phyloP scores from a whole-genome alignment of 2,329 filamentous ascomycete genomes.

The Fusarium denticulatum region DNA sequence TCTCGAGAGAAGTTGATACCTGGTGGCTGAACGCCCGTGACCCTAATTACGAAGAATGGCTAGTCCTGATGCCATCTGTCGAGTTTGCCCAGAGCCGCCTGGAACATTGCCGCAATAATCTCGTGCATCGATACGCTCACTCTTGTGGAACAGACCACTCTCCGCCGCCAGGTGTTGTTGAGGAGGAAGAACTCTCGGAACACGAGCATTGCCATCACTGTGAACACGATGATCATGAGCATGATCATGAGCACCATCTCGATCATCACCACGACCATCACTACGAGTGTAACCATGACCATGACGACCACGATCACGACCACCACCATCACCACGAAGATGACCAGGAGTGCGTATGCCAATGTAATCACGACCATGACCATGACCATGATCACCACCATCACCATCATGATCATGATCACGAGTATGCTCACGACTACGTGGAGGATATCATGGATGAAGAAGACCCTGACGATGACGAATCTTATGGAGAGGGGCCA shows the following conservation, averaged over 20 bases:
- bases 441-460: constrained; percentile 69
- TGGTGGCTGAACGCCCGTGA: constrained; percentile 72
- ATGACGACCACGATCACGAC: constrained; percentile 40
- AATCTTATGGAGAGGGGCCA: constrained; percentile 81
- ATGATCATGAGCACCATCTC: not conserved
- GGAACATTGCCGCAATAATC: constrained; percentile 67
- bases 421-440: constrained; percentile 56
- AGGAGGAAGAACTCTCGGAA: constrained; percentile 52
- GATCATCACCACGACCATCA: constrained; percentile 48
- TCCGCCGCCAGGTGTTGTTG: constrained; percentile 47
- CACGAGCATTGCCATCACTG: constrained; percentile 51
- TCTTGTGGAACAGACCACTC: constrained; percentile 56
- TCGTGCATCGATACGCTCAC: constrained; percentile 65
- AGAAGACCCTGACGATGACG: constrained; percentile 78
- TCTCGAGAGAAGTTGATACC: constrained; percentile 71
- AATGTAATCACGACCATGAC: constrained; percentile 42
- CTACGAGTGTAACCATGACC: constrained; percentile 39
- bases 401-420: constrained; percentile 48
- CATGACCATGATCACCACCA: constrained; percentile 42
- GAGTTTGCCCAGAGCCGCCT: constrained; percentile 67
- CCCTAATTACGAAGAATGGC: constrained; percentile 68
- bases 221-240: constrained; percentile 32
- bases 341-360: constrained; percentile 50
- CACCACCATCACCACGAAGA: constrained; percentile 46
- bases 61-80: constrained; percentile 67